These are phyloP conservation scores for Glonium stellatum DNA, from an alignment of 495 filamentous ascomycete genomes.

Conservation along the genomic window DNA sequence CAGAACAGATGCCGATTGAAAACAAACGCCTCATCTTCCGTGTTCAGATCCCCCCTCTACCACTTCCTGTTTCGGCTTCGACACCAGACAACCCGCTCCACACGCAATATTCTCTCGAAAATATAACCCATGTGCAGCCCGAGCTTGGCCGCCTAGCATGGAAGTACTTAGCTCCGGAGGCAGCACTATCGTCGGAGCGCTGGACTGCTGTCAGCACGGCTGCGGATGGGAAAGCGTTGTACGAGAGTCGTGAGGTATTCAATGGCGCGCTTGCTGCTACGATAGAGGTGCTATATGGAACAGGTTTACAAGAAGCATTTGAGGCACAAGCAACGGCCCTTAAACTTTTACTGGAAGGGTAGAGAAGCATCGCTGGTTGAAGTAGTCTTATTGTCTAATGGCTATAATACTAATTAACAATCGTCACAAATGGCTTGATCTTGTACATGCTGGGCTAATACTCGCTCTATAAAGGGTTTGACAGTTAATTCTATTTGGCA, in stretches of 20 bases:
- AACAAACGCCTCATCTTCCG: conserved; percentile 9
- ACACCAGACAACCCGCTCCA: conserved; percentile 18
- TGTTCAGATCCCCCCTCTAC: conserved; percentile 16
- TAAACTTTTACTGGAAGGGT: conserved; percentile 11
- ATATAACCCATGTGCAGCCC: conserved; percentile 20
- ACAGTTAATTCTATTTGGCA: no score
- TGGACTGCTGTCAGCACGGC: conserved; percentile 18
- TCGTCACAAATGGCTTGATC: no score
- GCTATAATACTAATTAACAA: no score
- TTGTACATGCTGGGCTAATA: no score
- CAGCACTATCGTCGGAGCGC: conserved; percentile 7
- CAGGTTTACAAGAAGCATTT: conserved; percentile 17
- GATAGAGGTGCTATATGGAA: conserved; percentile 7
- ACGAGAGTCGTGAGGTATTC: conserved; percentile 25
- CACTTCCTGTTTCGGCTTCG: conserved; percentile 14
- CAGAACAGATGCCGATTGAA: not conserved
- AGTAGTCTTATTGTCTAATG: no score
- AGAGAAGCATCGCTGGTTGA: no score
- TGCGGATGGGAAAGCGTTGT: conserved; percentile 17
- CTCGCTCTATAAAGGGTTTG: no score
- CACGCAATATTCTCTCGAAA: conserved; percentile 12
- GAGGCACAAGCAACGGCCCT: conserved; percentile 15
- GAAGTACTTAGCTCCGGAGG: conserved; percentile 5
- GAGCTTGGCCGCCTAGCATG: conserved; percentile 16
- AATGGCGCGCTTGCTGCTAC: conserved; percentile 6